These are phyloP conservation scores for Citrus hindsii DNA, from an alignment of 345 rosid species.

Conservation along the genomic window DNA sequence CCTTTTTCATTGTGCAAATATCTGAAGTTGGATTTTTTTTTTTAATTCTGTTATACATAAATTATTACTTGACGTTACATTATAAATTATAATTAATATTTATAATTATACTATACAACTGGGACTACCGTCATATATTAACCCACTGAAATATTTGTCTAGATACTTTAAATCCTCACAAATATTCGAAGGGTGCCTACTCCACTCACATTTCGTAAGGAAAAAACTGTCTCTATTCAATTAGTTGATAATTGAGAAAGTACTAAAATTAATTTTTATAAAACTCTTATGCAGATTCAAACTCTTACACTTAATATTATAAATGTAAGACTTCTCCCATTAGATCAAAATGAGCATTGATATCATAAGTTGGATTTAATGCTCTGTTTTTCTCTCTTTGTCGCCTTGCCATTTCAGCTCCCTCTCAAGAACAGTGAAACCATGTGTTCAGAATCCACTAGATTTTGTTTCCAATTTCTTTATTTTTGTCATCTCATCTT, in stretches of 20 bases:
- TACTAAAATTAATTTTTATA: too few species aligned
- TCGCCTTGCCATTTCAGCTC: neutral
- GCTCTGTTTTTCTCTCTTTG: neutral
- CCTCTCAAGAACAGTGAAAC: neutral
- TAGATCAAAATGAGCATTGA: too few species aligned
- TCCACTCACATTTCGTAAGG: too few species aligned
- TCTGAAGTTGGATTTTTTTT: neutral
- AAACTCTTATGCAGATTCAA: rapidly evolving
- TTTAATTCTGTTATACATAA: too few species aligned
- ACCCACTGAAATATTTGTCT: rapidly evolving
- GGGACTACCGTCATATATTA: rapidly evolving
- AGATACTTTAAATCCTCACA: too few species aligned
- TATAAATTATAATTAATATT: too few species aligned
- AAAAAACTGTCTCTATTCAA: rapidly evolving
- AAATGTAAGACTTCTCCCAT: rapidly evolving
- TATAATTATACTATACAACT: too few species aligned
- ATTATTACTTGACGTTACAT: rapidly evolving
- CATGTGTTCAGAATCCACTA: neutral
- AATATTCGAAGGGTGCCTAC: rapidly evolving
- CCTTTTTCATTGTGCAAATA: neutral
- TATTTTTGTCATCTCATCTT: neutral
- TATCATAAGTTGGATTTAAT: neutral
- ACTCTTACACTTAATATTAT: too few species aligned
- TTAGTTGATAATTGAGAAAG: rapidly evolving
- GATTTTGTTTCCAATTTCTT: neutral